A percentile compares a stretch with the other conserved stretches of the same genome.
These are phyloP conservation scores for Amanita pallidorosea DNA, from an alignment of 768 basidiomycete genomes.

Conservation along the genomic window DNA sequence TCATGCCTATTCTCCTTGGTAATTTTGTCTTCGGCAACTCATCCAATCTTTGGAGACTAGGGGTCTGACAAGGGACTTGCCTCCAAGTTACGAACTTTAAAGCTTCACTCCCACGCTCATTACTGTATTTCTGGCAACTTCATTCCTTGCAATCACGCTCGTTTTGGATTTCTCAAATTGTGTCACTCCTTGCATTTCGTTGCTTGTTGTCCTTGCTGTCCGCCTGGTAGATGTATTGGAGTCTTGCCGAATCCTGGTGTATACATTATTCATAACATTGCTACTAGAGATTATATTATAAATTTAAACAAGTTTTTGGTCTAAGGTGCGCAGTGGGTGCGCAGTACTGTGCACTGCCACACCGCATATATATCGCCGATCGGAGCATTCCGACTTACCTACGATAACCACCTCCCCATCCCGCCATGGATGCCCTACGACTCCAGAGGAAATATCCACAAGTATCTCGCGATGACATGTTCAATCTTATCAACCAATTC, in stretches of 20 bases:
- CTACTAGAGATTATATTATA: not conserved
- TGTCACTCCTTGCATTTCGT: not conserved
- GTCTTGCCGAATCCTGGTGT: not conserved
- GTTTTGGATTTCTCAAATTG: not conserved
- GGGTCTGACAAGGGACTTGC: not conserved
- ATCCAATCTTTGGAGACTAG: not conserved
- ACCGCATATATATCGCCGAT: slow-evolving; percentile 1
- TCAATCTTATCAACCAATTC: slow-evolving; percentile 89
- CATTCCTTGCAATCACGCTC: not conserved
- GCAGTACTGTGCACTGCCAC: not conserved
- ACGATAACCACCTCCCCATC: not conserved
- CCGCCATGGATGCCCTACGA: slow-evolving; percentile 67
- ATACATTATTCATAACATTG: slow-evolving; percentile 4
- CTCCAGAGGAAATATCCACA: slow-evolving; percentile 90
- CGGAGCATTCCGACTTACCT: not conserved
- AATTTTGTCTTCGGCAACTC: not conserved
- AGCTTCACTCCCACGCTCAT: not conserved
- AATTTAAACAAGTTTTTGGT: not conserved
- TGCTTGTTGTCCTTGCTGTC: not conserved
- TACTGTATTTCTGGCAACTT: slow-evolving; percentile 3
- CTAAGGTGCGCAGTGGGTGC: not conserved
- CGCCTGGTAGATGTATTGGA: not conserved
- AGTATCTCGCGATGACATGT: slow-evolving; percentile 88
- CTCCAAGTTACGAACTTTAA: not conserved
- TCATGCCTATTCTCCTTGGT: not conserved